Conservation (phyloP, 2,329 filamentous ascomycete genomes). For the Pseudonectria foliicola region DNA sequence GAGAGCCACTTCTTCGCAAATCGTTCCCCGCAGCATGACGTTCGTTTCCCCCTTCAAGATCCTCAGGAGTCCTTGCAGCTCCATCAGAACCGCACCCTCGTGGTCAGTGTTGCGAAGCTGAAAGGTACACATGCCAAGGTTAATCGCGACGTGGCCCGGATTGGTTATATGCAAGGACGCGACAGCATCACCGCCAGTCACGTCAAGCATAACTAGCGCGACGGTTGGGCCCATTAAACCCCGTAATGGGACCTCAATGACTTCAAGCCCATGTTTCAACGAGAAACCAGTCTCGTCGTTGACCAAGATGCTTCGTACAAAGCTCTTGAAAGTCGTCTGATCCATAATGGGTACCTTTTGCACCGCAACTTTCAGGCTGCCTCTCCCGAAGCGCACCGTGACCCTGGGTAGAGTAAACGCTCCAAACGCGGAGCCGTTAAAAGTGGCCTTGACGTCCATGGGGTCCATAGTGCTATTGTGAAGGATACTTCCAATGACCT, state of each 20-base stretch:
- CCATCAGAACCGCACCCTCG: conserved; percentile 18
- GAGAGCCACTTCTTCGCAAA: conserved; percentile 6
- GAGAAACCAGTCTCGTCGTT: conserved; percentile 21
- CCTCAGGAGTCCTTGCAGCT: conserved; percentile 22
- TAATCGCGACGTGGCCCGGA: conserved; percentile 25
- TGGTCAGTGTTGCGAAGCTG: conserved; percentile 25
- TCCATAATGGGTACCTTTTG: conserved; percentile 24
- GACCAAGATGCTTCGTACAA: conserved; percentile 24
- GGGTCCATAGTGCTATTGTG: conserved; percentile 24
- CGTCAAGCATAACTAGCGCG: conserved; percentile 14
- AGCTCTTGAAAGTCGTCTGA: conserved; percentile 21
- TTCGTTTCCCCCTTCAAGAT: conserved; percentile 23
- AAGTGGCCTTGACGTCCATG: conserved; percentile 24
- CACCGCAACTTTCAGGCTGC: conserved; percentile 18
- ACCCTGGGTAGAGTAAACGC: conserved; percentile 24
- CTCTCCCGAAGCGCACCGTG: conserved; percentile 21
- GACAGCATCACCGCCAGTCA: conserved; percentile 11
- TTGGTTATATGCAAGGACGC: conserved; percentile 21
- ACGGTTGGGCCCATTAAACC: conserved; percentile 21
- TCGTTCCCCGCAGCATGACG: conserved; percentile 20
- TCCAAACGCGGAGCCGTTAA: conserved; percentile 22
- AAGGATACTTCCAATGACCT: conserved; percentile 23
- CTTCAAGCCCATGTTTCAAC: conserved; percentile 22
- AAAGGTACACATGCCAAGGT: conserved; percentile 24
- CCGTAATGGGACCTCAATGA: conserved; percentile 21